phyloP scores from a whole-genome alignment of 75 land plant genomes.

The Picea glauca region DNA sequence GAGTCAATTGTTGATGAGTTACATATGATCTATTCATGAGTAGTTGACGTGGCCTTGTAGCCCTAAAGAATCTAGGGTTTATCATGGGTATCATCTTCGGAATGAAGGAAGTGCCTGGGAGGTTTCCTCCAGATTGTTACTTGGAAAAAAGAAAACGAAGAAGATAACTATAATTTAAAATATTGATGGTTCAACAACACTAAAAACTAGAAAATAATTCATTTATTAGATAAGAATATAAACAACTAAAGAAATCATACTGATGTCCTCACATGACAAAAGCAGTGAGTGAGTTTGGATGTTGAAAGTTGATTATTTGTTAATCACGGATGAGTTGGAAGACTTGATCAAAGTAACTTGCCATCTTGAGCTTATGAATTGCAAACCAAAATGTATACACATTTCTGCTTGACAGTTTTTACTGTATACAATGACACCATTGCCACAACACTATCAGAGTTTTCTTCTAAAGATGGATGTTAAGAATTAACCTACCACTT shows the following conservation, averaged over 20 bases:
- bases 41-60: no score
- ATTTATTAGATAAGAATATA: not conserved
- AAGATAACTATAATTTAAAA: no score
- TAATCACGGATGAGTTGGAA: not conserved
- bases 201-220: no score
- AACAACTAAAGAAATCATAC: not conserved
- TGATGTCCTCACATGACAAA: not conserved
- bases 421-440: not conserved
- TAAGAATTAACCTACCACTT: no score
- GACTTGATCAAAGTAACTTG: not conserved
- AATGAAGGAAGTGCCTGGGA: no score
- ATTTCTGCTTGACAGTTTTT: not conserved
- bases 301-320: not conserved
- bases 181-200: no score
- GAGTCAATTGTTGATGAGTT: no score
- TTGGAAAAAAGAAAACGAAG: no score
- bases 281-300: not conserved
- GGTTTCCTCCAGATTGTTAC: no score
- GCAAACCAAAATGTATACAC: not conserved
- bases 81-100: no score
- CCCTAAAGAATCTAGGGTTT: no score
- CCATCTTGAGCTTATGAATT: not conserved
- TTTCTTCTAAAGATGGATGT: not conserved
- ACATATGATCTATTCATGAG: no score
- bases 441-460: not conserved